These are phyloP conservation scores for Aspergillus pseudonomiae DNA, from an alignment of 2,329 filamentous ascomycete genomes.

Conservation along the genomic window DNA sequence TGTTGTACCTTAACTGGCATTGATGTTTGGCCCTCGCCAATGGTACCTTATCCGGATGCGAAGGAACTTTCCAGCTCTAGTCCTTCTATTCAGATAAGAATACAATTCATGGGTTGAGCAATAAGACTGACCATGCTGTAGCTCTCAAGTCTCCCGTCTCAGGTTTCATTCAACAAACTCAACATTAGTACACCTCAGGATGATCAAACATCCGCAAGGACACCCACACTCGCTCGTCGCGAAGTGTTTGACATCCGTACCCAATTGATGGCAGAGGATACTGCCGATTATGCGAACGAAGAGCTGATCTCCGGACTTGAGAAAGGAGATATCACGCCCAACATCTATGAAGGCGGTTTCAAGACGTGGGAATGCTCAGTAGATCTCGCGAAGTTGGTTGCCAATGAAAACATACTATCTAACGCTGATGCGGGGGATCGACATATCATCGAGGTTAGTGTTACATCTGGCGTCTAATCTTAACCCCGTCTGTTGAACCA, in stretches of 20 bases:
- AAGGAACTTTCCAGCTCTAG: neutral
- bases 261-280: constrained; percentile 64
- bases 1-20: neutral
- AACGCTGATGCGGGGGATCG: constrained; percentile 24
- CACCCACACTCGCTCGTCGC: constrained; percentile 53
- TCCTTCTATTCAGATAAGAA: neutral
- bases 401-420: constrained; percentile 19
- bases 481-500: neutral
- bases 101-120: constrained; percentile 5
- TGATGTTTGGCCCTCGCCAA: neutral
- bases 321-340: constrained; percentile 60
- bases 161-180: constrained; percentile 61
- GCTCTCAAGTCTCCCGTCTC: constrained; percentile 60
- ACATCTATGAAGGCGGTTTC: constrained; percentile 69
- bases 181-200: constrained; percentile 39
- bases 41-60: neutral
- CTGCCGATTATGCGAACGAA: constrained; percentile 47
- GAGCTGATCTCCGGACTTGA: constrained; percentile 52
- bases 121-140: constrained; percentile 29
- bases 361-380: constrained; percentile 70
- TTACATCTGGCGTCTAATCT: neutral
- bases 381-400: constrained; percentile 55
- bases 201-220: constrained; percentile 6
- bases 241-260: constrained; percentile 66
- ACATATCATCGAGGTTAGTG: constrained; percentile 46